A percentile compares a stretch with the other conserved stretches of the same genome.
Conservation (phyloP, 2,329 filamentous ascomycete genomes). For the Ophiostoma sp. region DNA sequence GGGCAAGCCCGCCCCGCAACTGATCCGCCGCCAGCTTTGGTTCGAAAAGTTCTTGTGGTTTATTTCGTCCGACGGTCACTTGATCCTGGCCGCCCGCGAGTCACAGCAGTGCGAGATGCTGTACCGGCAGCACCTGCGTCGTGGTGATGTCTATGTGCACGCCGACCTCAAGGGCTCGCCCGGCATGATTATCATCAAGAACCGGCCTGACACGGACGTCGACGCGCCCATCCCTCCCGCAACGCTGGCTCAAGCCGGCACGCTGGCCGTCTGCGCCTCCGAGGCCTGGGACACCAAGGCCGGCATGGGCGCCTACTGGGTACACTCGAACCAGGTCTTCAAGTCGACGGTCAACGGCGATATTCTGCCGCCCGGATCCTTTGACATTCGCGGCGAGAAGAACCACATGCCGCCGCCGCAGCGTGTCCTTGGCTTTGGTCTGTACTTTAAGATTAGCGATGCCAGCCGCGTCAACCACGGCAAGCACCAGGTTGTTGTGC, state of each 20-base stretch:
- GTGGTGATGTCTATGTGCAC: conserved; percentile 89
- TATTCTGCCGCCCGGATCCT: conserved; percentile 74
- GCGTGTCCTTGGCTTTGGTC: conserved; percentile 80
- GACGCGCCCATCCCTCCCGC: conserved; percentile 89
- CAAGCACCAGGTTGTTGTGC: conserved; percentile 54
- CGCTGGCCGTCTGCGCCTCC: conserved; percentile 79
- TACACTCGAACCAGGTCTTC: conserved; percentile 82
- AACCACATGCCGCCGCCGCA: conserved; percentile 88
- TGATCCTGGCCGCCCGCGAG: conserved; percentile 87
- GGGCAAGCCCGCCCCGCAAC: conserved; percentile 83
- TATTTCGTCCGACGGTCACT: conserved; percentile 90
- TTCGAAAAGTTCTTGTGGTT: conserved; percentile 98
- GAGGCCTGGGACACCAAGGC: conserved; percentile 96
- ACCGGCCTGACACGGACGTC: conserved; percentile 66
- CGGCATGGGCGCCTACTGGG: conserved; percentile 96
- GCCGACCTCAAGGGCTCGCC: conserved; percentile 84
- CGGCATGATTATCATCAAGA: conserved; percentile 80
- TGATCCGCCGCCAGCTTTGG: conserved; percentile 82
- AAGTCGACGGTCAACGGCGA: conserved; percentile 81
- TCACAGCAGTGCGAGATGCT: conserved; percentile 86
- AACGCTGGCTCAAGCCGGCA: conserved; percentile 87
- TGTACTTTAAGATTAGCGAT: conserved; percentile 86
- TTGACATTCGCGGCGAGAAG: conserved; percentile 82
- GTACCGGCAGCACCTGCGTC: conserved; percentile 82
- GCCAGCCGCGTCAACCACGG: conserved; percentile 79